Percentiles rank a stretch among this genome's conserved stretches.
phyloP scores from a whole-genome alignment of 441 rosid genomes.

The Corymbia citriodora region DNA sequence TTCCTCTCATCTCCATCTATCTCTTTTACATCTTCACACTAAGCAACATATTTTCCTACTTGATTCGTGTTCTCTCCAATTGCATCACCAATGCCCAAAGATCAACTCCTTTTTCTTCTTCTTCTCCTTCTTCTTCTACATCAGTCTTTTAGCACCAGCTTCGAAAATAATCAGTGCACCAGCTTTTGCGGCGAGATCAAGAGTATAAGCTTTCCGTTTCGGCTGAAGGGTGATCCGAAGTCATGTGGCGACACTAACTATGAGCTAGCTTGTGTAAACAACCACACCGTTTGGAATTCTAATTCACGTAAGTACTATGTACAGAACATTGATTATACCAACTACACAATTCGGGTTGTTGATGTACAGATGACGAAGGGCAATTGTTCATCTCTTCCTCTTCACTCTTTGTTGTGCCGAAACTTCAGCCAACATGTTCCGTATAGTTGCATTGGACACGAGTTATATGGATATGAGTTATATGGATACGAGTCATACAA shows the following conservation, averaged over 20 bases:
- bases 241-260: not conserved
- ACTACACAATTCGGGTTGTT: not conserved
- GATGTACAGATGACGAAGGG: not conserved
- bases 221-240: rapidly evolving
- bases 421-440: too few relatives aligned
- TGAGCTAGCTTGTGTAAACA: not conserved
- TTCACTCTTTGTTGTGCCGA: not conserved
- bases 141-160: not conserved
- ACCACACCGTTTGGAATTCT: too few relatives aligned
- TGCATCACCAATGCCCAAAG: too few relatives aligned
- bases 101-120: not conserved
- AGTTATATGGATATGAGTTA: too few relatives aligned
- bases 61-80: too few relatives aligned
- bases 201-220: not conserved
- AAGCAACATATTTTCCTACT: too few relatives aligned
- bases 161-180: not conserved
- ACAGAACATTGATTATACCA: not conserved
- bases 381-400: not conserved
- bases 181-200: not conserved
- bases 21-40: too few relatives aligned
- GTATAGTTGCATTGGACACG: too few relatives aligned
- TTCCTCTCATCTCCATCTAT: too few relatives aligned
- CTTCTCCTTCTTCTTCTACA: not conserved
- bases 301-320: not conserved
- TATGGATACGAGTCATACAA: too few relatives aligned